Percentiles rank a stretch among this genome's conserved stretches.
These are phyloP conservation scores for Plasmodium gonderi DNA, from an alignment of 169 alveolate species.

Conservation along the genomic window DNA sequence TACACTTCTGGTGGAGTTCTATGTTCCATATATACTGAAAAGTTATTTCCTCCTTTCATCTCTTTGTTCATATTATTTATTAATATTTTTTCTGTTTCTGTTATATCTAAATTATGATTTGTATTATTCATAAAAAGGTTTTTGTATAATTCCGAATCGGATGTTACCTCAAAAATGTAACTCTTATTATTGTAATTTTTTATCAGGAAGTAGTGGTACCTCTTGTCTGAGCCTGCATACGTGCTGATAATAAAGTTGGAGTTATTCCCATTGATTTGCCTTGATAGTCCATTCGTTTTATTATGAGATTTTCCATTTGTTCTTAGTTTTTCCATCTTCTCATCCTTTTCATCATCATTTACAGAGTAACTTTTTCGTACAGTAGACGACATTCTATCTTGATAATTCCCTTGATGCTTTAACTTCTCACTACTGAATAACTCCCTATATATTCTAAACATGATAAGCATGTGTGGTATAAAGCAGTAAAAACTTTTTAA, in stretches of 20 bases:
- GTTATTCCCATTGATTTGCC: not conserved
- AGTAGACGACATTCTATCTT: too few relatives aligned
- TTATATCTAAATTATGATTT: not conserved
- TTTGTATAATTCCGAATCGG: not conserved
- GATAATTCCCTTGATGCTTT: not conserved
- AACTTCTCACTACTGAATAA: not conserved
- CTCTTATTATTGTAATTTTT: not conserved
- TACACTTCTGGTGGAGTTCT: constrained; percentile 14
- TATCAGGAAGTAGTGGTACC: constrained; percentile 9
- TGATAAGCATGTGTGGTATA: not conserved
- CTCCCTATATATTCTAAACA: not conserved
- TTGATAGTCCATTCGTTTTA: too few relatives aligned
- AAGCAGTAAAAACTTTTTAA: not conserved
- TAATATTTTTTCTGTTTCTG: constrained; percentile 4
- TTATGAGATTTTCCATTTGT: too few relatives aligned
- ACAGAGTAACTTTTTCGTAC: not conserved
- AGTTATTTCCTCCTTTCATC: constrained; percentile 15
- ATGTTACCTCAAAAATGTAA: constrained; percentile 10
- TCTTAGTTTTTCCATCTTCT: not conserved
- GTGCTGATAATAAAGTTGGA: not conserved
- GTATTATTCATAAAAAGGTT: not conserved
- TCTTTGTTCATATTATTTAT: constrained; percentile 24
- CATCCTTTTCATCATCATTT: not conserved
- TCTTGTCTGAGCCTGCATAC: not conserved
- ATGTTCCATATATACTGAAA: constrained; percentile 35